Conservation (phyloP, 345 rosid species). For the Gossypium sturtianum region DNA sequence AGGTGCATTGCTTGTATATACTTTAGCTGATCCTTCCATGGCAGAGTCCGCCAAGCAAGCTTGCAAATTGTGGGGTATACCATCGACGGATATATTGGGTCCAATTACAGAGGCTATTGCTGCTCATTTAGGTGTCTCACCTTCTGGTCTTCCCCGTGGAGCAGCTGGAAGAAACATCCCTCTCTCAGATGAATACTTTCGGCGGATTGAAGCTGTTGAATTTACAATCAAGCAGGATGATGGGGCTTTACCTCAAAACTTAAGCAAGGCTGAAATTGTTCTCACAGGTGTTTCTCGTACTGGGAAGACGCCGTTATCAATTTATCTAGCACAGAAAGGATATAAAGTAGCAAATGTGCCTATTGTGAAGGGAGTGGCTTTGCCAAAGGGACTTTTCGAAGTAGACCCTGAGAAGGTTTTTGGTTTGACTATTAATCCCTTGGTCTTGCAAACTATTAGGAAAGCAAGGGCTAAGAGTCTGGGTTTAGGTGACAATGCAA, state of each 20-base stretch:
- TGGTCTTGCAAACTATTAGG: slow-evolving; percentile 65
- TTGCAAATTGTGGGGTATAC: slow-evolving; percentile 61
- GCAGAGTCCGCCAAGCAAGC: slow-evolving; percentile 67
- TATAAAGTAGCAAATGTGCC: slow-evolving; percentile 85
- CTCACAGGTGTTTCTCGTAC: slow-evolving; percentile 84
- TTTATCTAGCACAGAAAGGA: slow-evolving; percentile 79
- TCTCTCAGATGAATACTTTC: slow-evolving; percentile 65
- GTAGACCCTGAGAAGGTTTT: slow-evolving; percentile 68
- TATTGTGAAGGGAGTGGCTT: slow-evolving; percentile 57
- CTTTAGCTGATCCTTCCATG: slow-evolving; percentile 74
- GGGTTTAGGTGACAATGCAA: slow-evolving; percentile 46
- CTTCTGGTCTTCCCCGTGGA: slow-evolving; percentile 81
- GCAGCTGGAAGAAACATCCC: slow-evolving; percentile 46
- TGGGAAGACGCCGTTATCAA: slow-evolving; percentile 79
- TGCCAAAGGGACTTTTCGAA: slow-evolving; percentile 61
- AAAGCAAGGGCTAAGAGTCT: slow-evolving; percentile 66
- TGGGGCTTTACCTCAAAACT: slow-evolving; percentile 69
- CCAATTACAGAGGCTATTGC: slow-evolving; percentile 82
- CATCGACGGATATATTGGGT: slow-evolving; percentile 70
- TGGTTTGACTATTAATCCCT: slow-evolving; percentile 66
- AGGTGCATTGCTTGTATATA: slow-evolving; percentile 69
- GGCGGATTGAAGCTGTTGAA: slow-evolving; percentile 68
- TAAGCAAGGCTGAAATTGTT: slow-evolving; percentile 61
- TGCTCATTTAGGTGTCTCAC: slow-evolving; percentile 71
- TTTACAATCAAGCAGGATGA: slow-evolving; percentile 92